These are phyloP conservation scores for Mortierella sp. DNA, from an alignment of 371 early-diverging fungal genomes.

Conservation along the genomic window DNA sequence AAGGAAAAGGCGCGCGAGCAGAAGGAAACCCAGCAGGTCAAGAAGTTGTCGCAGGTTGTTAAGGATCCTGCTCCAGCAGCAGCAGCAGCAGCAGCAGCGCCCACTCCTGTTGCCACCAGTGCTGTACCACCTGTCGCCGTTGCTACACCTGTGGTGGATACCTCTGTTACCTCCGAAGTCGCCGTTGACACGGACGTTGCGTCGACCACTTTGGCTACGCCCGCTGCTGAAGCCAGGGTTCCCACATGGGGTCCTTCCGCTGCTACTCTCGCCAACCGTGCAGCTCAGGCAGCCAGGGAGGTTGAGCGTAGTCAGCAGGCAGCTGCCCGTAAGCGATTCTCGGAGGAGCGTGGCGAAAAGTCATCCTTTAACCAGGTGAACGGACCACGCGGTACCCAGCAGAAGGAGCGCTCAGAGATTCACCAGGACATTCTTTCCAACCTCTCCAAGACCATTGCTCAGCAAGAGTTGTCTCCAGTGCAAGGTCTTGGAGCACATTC, in stretches of 20 bases:
- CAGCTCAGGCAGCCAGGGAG: constrained; percentile 32
- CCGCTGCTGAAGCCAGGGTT: constrained; percentile 19
- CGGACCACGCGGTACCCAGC: background rate
- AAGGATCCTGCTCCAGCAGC: constrained; percentile 2
- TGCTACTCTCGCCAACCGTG: constrained; percentile 41
- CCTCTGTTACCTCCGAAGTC: background rate
- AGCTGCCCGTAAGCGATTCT: constrained; percentile 18
- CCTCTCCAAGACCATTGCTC: background rate
- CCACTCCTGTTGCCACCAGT: background rate
- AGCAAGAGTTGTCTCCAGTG: background rate
- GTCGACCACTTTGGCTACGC: background rate
- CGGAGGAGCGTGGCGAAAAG: constrained; percentile 24
- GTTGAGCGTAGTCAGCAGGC: constrained; percentile 26
- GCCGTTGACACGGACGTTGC: background rate
- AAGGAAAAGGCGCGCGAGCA: constrained; percentile 17
- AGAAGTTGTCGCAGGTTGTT: background rate
- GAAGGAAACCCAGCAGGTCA: constrained; percentile 23
- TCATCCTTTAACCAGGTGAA: constrained; percentile 8
- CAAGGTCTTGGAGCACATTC: background rate
- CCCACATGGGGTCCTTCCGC: constrained; percentile 55
- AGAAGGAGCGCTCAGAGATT: constrained; percentile 5
- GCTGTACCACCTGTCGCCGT: background rate
- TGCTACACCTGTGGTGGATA: background rate
- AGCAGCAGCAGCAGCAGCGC: background rate
- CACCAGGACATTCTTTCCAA: constrained; percentile 11